Conservation (phyloP, 1,284 basidiomycete genomes). For the Lignosus rhinocerotis region DNA sequence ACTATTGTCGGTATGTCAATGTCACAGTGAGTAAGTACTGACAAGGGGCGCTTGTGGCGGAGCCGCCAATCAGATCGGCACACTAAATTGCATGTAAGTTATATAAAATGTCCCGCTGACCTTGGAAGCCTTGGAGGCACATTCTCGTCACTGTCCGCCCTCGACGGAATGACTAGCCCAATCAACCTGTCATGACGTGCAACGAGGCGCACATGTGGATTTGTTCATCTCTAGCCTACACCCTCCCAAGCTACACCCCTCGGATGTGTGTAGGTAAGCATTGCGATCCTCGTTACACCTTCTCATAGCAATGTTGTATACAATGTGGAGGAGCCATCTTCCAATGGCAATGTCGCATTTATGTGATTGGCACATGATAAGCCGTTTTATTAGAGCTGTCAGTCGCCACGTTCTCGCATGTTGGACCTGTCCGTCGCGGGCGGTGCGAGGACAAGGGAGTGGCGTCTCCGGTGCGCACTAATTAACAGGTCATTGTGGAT, state of each 20-base stretch:
- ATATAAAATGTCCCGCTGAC: too few species aligned
- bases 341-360: constrained; percentile 2
- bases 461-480: not conserved
- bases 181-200: not conserved
- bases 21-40: too few species aligned
- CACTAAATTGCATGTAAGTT: too few species aligned
- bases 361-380: constrained; percentile 1
- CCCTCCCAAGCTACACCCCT: too few species aligned
- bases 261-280: too few species aligned
- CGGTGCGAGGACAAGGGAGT: not conserved
- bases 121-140: too few species aligned
- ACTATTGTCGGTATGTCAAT: too few species aligned
- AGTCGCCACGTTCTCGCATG: not conserved
- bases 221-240: too few species aligned
- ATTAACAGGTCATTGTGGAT: not conserved
- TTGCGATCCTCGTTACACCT: too few species aligned
- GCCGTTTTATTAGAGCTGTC: too few species aligned
- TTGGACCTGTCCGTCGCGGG: not conserved
- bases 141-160: not conserved
- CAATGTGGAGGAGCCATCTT: not conserved
- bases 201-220: too few species aligned
- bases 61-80: not conserved
- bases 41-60: not conserved
- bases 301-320: too few species aligned
- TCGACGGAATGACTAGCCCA: not conserved